Base-by-base conservation (phyloP, 768 basidiomycete species). In the Polyporus arcularius region DNA sequence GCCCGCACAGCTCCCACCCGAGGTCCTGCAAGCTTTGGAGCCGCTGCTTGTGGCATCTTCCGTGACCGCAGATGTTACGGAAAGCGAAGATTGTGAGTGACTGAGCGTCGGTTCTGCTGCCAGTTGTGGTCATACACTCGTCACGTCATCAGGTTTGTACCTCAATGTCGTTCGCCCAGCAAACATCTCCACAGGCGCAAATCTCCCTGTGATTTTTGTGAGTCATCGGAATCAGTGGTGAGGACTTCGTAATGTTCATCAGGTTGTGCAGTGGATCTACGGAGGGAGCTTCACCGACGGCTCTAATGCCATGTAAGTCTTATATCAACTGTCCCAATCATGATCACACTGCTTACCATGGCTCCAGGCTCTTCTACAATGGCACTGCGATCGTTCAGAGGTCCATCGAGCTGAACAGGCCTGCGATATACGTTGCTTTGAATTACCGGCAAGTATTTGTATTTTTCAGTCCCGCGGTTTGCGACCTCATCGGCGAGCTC, bases 371-470 rank as follows among this genome's bases (percentile, higher is more conserved):
- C 4, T 8, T 4, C 7, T 26, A 26, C 14, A 55, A 80, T 79
- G 43, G 79, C 78, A 41, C 78, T 81, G 57, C 78, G 78, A 73
- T 84, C 30, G 81, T 84, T 7, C 64, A 76, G 28, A 75, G 79
- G 9, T 83, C 82, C 0, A 72, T 78, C 30, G 72, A 70, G 32
- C 65, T 82, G 11, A 76, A 74, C 12, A 65, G 79, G 53, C 83
- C 82, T 3, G 71, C 83, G 16, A 73, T 84, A 2, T 83, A 79
- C 60, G 82, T 83, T 2, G 78, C 78, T 45, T 77, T 83, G 75
- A 85, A 85, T 62, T 84, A 84, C 65, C 64, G 75, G 56, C 60
- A 30, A 12, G 21, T 8, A 4, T 14, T 14, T 16, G 2, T 7
- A 4, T 35, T 10, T 10, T 41, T 18, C 18, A 9, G 9, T 6